Conservation (phyloP, 2,329 filamentous ascomycete genomes). For the Calonectria multiphialidica region DNA sequence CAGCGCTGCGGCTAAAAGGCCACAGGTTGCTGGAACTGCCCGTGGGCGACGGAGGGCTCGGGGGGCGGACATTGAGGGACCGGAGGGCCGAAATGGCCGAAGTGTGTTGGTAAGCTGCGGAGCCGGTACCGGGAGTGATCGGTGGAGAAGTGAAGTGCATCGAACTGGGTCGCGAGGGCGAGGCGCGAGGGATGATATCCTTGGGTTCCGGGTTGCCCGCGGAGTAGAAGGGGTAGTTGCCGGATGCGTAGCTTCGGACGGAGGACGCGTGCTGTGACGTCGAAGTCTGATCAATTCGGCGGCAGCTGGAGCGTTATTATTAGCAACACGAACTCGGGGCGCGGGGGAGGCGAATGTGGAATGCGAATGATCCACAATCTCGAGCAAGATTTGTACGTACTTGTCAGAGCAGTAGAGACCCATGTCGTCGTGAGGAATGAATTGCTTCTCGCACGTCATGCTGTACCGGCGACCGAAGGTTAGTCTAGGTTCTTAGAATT, state of each 20-base stretch:
- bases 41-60: constrained; percentile 68
- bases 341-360: constrained; percentile 20
- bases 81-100: constrained; percentile 68
- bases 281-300: constrained; percentile 63
- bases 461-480: constrained; percentile 51
- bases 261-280: constrained; percentile 44
- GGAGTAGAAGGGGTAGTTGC: constrained; percentile 59
- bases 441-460: constrained; percentile 77
- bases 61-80: constrained; percentile 65
- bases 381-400: constrained; percentile 56
- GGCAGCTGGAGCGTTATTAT: constrained; percentile 58
- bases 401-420: constrained; percentile 73
- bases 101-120: constrained; percentile 53
- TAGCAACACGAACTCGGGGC: constrained; percentile 32
- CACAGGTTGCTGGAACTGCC: constrained; percentile 59
- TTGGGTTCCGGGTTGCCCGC: constrained; percentile 63
- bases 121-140: constrained; percentile 55
- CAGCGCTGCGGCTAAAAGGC: constrained; percentile 65
- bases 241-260: constrained; percentile 47
- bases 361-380: constrained; percentile 30
- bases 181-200: constrained; percentile 74
- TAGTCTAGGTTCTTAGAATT: constrained; percentile 29
- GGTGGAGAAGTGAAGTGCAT: constrained; percentile 67
- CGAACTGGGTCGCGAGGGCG: constrained; percentile 70
- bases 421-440: constrained; percentile 68